Base-by-base conservation (phyloP, 2,329 filamentous ascomycete species). In the Aspergillus nomiae region DNA sequence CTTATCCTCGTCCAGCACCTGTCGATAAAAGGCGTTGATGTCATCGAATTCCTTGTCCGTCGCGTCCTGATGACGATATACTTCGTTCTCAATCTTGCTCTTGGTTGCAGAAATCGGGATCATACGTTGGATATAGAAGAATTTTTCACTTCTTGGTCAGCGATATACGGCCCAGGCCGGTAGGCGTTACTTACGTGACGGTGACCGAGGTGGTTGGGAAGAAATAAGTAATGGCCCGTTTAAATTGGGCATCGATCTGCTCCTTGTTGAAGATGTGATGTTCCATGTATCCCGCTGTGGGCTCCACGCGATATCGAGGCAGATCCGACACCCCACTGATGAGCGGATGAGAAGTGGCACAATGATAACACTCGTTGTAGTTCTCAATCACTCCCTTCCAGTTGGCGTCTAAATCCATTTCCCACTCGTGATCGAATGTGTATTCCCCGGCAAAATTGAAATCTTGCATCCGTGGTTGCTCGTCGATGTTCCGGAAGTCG, bases 91-190 rank as follows among this genome's bases (percentile, higher is more conserved):
- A 80, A 89, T 88, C 43, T 78, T 79, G 8, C 81, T 83, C 50
- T 77, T 82, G 24, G 77, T 81, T 0, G 86, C 80, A 1, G 80
- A 79, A 50, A 78, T 79, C 6, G 87, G 87, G 16, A 88, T 79
- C 74, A 88, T 87, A 60, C 86, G 81, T 72, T 88, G 85, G 63
- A 89, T 85, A 77, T 87, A 87, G 76, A 89, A 86, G 77, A 89
- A 88, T 76, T 65, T 83, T 78, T 48, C 82, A 26, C 69, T 70
- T 21, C 81, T 3, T 3, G 19, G 62, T 53, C 9, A 14, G 30
- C 21, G 38, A 41, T 16, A n/a, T 1, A 41, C 16, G 16, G 9
- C 16, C 9, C 4, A 19, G 16, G 38, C 1, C 3, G 38, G 1
- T 38, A 41, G 0, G 3, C 38, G 10, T 38, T 14, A 73, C 73